Conservation (phyloP, 768 basidiomycete genomes). For the Leucocoprinus leucothites region DNA sequence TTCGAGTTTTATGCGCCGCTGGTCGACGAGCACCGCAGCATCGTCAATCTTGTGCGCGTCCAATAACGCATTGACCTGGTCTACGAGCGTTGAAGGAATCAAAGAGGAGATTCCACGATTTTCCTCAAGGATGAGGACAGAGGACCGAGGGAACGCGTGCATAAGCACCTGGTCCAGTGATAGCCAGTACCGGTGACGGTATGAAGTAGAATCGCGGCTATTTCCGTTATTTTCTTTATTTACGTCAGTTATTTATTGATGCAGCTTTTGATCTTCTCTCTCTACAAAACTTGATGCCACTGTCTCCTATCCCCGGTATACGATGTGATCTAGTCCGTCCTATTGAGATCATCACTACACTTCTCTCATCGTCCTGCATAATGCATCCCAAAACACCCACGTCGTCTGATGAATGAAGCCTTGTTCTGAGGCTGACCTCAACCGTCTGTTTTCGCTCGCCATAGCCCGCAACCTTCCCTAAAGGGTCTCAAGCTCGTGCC, state of each 20-base stretch:
- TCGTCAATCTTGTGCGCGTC: constrained; percentile 63
- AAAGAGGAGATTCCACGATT: constrained; percentile 60
- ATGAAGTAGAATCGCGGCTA: background rate
- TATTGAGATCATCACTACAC: too few species aligned
- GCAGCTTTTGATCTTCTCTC: background rate
- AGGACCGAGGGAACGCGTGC: constrained; percentile 58
- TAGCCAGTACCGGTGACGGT: background rate
- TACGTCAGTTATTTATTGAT: background rate
- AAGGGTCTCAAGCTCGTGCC: too few species aligned
- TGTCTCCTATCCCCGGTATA: too few species aligned
- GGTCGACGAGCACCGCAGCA: constrained; percentile 58
- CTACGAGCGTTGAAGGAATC: constrained; percentile 67
- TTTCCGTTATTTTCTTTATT: background rate
- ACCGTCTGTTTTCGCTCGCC: too few species aligned
- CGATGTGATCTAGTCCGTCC: too few species aligned
- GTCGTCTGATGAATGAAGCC: too few species aligned
- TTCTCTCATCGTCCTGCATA: too few species aligned
- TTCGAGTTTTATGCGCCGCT: constrained; percentile 56
- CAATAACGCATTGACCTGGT: constrained; percentile 69
- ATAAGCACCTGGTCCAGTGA: background rate
- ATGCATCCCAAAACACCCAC: too few species aligned
- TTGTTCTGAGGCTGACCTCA: too few species aligned
- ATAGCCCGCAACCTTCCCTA: too few species aligned
- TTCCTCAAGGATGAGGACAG: constrained; percentile 58
- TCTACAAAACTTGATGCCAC: too few species aligned